phyloP scores from a whole-genome alignment of 2,329 filamentous ascomycete species.

The Fonsecaea pugnacius region DNA sequence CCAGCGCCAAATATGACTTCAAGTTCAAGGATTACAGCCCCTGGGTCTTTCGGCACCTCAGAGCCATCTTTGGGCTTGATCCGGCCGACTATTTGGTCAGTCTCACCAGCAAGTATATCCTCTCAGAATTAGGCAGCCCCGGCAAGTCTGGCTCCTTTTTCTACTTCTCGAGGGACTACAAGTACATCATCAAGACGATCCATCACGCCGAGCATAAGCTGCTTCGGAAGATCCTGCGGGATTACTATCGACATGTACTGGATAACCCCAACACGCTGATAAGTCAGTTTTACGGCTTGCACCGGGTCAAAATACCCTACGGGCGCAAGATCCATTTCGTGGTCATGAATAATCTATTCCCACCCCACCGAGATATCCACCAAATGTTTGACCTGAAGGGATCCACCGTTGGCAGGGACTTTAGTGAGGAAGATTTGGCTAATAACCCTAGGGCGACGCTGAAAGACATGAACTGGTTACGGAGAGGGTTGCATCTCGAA shows the following conservation, averaged over 20 bases:
- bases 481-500: slow-evolving; percentile 81
- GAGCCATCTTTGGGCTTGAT: slow-evolving; percentile 84
- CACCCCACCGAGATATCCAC: slow-evolving; percentile 95
- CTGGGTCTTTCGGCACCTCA: slow-evolving; percentile 95
- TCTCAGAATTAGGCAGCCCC: slow-evolving; percentile 94
- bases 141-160: slow-evolving; percentile 99
- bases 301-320: slow-evolving; percentile 97
- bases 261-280: slow-evolving; percentile 95
- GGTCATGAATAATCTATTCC: slow-evolving; percentile 99
- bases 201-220: slow-evolving; percentile 78
- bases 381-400: slow-evolving; percentile 96
- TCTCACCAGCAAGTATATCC: slow-evolving; percentile 95
- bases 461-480: slow-evolving; percentile 96
- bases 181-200: slow-evolving; percentile 99
- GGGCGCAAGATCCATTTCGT: slow-evolving; percentile 99
- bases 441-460: slow-evolving; percentile 89
- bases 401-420: slow-evolving; percentile 90
- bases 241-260: slow-evolving; percentile 92
- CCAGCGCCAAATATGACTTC: slow-evolving; percentile 99
- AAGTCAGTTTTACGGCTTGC: slow-evolving; percentile 95
- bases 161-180: slow-evolving; percentile 99
- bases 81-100: slow-evolving; percentile 99
- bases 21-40: slow-evolving; percentile 99
- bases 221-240: slow-evolving; percentile 62
- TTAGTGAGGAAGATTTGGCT: slow-evolving; percentile 82